A percentile compares a stretch with the other conserved stretches of the same genome.
Conservation (phyloP, 257 asterid genomes). For the Scutellaria minor region DNA sequence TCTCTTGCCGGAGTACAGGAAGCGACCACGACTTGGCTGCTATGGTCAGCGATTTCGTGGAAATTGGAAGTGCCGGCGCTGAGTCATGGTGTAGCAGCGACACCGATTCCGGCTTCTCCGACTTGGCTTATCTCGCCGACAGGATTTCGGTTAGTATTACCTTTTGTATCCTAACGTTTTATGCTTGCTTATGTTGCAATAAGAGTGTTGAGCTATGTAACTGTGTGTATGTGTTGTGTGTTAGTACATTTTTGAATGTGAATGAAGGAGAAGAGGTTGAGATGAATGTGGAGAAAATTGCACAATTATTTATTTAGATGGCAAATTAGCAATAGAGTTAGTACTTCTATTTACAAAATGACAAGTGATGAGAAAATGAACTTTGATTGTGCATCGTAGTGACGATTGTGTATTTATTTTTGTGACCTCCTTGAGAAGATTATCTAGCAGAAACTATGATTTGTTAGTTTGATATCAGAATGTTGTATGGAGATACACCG, state of each 20-base stretch:
- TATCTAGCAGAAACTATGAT: background rate
- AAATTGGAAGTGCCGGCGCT: conserved; percentile 46
- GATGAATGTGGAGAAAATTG: conserved; percentile 4
- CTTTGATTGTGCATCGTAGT: conserved; percentile 7
- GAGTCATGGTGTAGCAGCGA: conserved; percentile 52
- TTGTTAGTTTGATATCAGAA: background rate
- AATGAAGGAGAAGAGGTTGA: conserved; percentile 10
- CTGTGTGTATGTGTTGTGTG: background rate
- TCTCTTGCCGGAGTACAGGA: conserved; percentile 43
- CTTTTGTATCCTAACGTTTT: background rate
- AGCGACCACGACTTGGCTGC: conserved; percentile 52
- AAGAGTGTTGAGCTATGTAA: background rate
- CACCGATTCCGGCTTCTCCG: conserved; percentile 48
- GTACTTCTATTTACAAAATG: conserved; percentile 5
- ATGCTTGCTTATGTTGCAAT: too few relatives aligned
- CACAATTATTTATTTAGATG: background rate
- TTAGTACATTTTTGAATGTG: background rate
- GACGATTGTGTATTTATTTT: background rate
- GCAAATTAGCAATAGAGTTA: conserved; percentile 1
- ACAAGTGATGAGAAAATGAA: conserved; percentile 5
- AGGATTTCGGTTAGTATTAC: conserved; percentile 45
- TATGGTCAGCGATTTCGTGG: conserved; percentile 52
- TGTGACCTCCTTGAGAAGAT: background rate
- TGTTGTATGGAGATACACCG: background rate
- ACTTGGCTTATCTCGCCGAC: conserved; percentile 48